A percentile compares a stretch with the other conserved stretches of the same genome.
These are phyloP conservation scores for Tricladium varicosporioides DNA, from an alignment of 2,329 filamentous ascomycete species.

Conservation along the genomic window DNA sequence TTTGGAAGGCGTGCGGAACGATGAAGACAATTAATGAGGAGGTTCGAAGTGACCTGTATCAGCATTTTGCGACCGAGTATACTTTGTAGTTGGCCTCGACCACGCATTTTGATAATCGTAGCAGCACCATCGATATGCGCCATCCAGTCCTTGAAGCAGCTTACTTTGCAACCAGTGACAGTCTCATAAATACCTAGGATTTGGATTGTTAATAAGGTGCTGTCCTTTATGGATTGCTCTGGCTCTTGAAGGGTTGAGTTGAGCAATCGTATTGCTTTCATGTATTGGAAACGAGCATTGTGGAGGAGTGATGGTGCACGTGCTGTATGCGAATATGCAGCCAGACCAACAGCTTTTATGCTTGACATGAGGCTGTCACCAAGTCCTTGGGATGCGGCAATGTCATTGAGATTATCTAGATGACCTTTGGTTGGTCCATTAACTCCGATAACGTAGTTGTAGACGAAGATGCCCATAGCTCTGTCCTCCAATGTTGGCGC, in stretches of 20 bases:
- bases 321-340: constrained; percentile 45
- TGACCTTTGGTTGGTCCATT: constrained; percentile 44
- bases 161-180: constrained; percentile 45
- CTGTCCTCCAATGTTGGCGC: constrained; percentile 30
- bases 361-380: constrained; percentile 48
- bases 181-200: constrained; percentile 55
- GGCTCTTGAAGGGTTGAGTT: constrained; percentile 49
- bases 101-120: constrained; percentile 49
- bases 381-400: constrained; percentile 40
- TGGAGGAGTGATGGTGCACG: constrained; percentile 40
- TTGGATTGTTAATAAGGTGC: constrained; percentile 53
- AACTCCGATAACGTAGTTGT: constrained; percentile 34
- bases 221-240: constrained; percentile 47
- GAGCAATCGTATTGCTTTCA: constrained; percentile 48
- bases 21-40: constrained; percentile 52
- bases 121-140: constrained; percentile 53
- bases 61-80: constrained; percentile 50
- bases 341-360: constrained; percentile 54
- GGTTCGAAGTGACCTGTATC: constrained; percentile 49
- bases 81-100: constrained; percentile 45
- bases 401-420: constrained; percentile 52
- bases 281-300: constrained; percentile 50
- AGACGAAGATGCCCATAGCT: constrained; percentile 27
- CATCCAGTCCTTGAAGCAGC: constrained; percentile 50
- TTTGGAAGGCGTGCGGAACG: constrained; percentile 47